Conservation (phyloP, 2,329 filamentous ascomycete species). For the Beauveria caledonica region DNA sequence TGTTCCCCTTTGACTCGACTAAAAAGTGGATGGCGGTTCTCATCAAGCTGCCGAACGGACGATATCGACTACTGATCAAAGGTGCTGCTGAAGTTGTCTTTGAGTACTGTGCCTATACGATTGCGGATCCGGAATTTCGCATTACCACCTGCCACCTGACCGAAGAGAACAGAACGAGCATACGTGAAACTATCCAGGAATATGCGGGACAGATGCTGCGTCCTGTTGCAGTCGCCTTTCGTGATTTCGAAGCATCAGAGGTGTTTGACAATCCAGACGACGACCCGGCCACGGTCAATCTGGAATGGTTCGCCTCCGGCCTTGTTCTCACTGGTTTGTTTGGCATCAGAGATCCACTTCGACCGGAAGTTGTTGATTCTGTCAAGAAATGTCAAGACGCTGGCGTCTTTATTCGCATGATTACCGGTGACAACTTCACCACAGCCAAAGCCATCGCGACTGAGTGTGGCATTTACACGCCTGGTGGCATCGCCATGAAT, state of each 20-base stretch:
- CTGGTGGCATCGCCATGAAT: slow-evolving; percentile 51
- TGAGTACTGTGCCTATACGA: slow-evolving; percentile 32
- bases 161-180: slow-evolving; percentile 23
- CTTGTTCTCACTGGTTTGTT: slow-evolving; percentile 40
- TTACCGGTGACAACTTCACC: slow-evolving; percentile 43
- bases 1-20: slow-evolving; percentile 46
- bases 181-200: slow-evolving; percentile 26
- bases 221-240: slow-evolving; percentile 58
- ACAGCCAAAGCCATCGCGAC: slow-evolving; percentile 36
- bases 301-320: slow-evolving; percentile 27
- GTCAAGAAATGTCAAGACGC: slow-evolving; percentile 55
- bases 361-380: slow-evolving; percentile 52
- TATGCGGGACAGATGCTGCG: slow-evolving; percentile 62
- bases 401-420: slow-evolving; percentile 58
- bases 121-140: slow-evolving; percentile 35
- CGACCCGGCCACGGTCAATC: slow-evolving; percentile 25
- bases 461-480: slow-evolving; percentile 59
- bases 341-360: slow-evolving; percentile 61
- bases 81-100: slow-evolving; percentile 50
- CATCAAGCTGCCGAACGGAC: slow-evolving; percentile 35
- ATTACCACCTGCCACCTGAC: slow-evolving; percentile 22
- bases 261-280: slow-evolving; percentile 19
- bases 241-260: slow-evolving; percentile 46
- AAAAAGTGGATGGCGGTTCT: slow-evolving; percentile 51
- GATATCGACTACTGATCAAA: slow-evolving; percentile 46